These are phyloP conservation scores for Spergularia bocconei DNA, from an alignment of 148 eudicot species.

Conservation along the genomic window DNA sequence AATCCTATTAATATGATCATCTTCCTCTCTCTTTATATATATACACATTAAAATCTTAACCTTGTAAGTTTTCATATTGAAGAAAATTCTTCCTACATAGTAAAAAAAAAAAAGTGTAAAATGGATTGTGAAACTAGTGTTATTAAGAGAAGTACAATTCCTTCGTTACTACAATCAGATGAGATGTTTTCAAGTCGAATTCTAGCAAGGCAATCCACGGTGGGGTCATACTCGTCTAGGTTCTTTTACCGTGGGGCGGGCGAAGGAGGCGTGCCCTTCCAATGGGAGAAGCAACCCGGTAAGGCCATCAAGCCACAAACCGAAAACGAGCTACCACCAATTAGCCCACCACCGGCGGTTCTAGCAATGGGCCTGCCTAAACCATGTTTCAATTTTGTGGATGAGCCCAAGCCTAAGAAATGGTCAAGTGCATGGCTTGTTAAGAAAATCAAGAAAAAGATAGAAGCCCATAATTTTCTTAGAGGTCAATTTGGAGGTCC, in stretches of 20 bases:
- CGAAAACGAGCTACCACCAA: constrained; percentile 40
- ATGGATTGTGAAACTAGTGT: constrained; percentile 15
- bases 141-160: neutral
- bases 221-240: constrained; percentile 36
- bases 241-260: constrained; percentile 34
- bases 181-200: constrained; percentile 28
- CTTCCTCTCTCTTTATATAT: constrained; percentile 8
- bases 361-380: constrained; percentile 41
- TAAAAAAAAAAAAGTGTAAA: neutral
- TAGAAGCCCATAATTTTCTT: neutral
- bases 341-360: constrained; percentile 56
- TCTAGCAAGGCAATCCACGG: constrained; percentile 38
- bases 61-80: neutral
- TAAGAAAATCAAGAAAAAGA: constrained; percentile 18
- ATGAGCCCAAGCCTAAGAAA: constrained; percentile 22
- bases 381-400: constrained; percentile 20
- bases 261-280: constrained; percentile 59
- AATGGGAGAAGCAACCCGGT: constrained; percentile 76
- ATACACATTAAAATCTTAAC: neutral
- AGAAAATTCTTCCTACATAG: neutral
- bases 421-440: constrained; percentile 35
- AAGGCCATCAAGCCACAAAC: constrained; percentile 43
- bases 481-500: neutral
- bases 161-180: constrained; percentile 13
- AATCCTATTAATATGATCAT: neutral